Evolutionary conservation across 164 flowering plant genomes (phyloP).

Genomic region (Vitis cinerea): DNA sequence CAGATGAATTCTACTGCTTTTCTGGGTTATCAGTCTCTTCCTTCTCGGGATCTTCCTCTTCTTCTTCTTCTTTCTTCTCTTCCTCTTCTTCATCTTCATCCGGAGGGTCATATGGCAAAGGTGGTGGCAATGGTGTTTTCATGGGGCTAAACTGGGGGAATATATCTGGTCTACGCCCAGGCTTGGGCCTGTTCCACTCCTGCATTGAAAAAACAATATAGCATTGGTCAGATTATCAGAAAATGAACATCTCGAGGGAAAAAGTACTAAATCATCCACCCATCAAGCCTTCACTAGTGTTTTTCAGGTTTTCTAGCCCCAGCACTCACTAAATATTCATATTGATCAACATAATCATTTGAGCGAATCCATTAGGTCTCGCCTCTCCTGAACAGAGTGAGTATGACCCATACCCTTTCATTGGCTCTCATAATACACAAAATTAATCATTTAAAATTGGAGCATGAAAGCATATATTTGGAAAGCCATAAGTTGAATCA

Average conservation of each 20-base stretch:
- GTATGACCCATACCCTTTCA: not conserved
- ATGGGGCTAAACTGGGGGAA: constrained; percentile 79
- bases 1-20: constrained; percentile 6
- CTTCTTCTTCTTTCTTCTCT: constrained; percentile 55
- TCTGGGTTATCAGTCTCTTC: constrained; percentile 37
- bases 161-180: constrained; percentile 71
- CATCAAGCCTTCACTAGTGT: too few relatives aligned
- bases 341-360: not conserved
- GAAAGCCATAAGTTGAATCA: too few relatives aligned
- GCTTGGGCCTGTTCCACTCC: constrained; percentile 84
- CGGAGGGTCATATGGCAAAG: constrained; percentile 72
- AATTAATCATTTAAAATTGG: not conserved
- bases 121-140: constrained; percentile 82
- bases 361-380: not conserved
- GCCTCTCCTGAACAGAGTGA: not conserved
- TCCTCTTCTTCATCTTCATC: constrained; percentile 74
- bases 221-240: not conserved
- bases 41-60: constrained; percentile 46
- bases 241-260: not conserved
- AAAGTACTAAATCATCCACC: not conserved
- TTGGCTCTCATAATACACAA: not conserved
- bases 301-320: not conserved
- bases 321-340: not conserved
- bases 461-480: not conserved
- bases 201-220: constrained; percentile 21